Evolutionary conservation across 352 stramenopile species (phyloP), one percentile per base, ranked within the genome.

Genomic region (Phytophthora cactorum): DNA sequence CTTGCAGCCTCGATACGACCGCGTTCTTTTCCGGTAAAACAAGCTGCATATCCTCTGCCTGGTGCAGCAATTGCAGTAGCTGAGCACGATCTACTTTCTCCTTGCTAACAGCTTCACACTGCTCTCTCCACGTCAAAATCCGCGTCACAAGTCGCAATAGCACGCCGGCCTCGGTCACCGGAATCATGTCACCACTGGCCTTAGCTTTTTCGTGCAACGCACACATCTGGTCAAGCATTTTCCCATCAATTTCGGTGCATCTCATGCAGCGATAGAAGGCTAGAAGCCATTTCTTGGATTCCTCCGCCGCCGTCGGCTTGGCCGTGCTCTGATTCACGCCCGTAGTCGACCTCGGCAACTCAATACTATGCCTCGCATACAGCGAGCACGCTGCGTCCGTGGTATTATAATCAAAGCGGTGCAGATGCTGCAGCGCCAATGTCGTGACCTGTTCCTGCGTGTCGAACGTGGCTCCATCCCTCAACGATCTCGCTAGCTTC

Each of bases 401-500:
- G 17, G 81, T 59, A 45, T 96, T 88, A 69, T 95, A 92, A 63
- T 94, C 72, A 59, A 93, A 93, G 56, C 83, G 81, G 57, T 96
- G 89, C 22, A 96, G 73, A 47, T 90, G 78, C 63, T 95, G 76
- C 15, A 96, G 66, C 17, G 89, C 89, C 27, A 92, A 73, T 14
- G 82, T 77, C 32, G 59, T 73, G 49, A 94, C 77, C 49, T 94
- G 86, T 64, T 96, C 86, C 12, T 89, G 72, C 4, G 84, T 89
- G 57, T 94, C 89, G 66, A 93, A 92, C 50, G 85, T 93, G 22
- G 83, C 79, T 31, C 86, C 87, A 59, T 92, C 84, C n/a, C 86
- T 72, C 41, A 96, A 59, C 22, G 86, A 85, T 15, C 79, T 65
- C 54, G 86, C 89, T 49, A 96, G 71, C 70, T 88, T 85, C 51